A percentile compares a stretch with the other conserved stretches of the same genome.
Evolutionary conservation across 1,284 basidiomycete genomes (phyloP).

Genomic region (Neonothopanus nambi): DNA sequence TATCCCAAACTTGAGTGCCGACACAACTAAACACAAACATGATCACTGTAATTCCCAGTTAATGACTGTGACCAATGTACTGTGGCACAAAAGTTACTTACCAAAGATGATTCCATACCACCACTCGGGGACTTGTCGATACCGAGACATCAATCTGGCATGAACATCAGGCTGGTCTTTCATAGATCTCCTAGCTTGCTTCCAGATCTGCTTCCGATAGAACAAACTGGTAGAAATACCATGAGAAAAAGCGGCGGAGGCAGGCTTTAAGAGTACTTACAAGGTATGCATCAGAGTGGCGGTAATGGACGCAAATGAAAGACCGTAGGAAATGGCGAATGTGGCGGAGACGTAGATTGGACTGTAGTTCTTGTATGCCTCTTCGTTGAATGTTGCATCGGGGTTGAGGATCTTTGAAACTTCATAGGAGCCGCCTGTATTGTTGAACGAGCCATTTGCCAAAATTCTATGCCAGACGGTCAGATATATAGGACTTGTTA

Average conservation of each 20-base stretch:
- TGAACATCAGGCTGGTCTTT: slow-evolving; percentile 76
- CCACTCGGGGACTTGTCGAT: slow-evolving; percentile 75
- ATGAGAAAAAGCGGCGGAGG: slow-evolving; percentile 64
- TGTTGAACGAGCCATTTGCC: slow-evolving; percentile 48
- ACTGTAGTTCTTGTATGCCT: slow-evolving; percentile 68
- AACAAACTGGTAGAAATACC: slow-evolving; percentile 40
- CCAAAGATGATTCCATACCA: slow-evolving; percentile 55
- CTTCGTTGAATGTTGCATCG: slow-evolving; percentile 52
- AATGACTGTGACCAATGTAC: not conserved
- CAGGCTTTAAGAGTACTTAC: slow-evolving; percentile 26
- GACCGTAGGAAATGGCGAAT: slow-evolving; percentile 57
- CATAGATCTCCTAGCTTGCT: slow-evolving; percentile 49
- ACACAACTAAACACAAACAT: slow-evolving; percentile 61
- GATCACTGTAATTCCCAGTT: slow-evolving; percentile 20
- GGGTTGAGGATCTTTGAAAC: slow-evolving; percentile 55
- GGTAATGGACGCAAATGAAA: slow-evolving; percentile 70
- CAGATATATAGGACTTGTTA: not conserved
- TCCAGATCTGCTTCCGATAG: slow-evolving; percentile 68
- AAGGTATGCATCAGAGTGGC: slow-evolving; percentile 62
- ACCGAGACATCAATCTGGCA: slow-evolving; percentile 68
- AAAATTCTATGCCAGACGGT: slow-evolving; percentile 42
- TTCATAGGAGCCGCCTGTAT: slow-evolving; percentile 60
- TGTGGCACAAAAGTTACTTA: not conserved
- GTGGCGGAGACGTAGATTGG: slow-evolving; percentile 66
- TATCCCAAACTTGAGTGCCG: slow-evolving; percentile 52